Evolutionary conservation across 106 monocot species (phyloP), one percentile per base, ranked within the genome.

Genomic region (Narthecium ossifragum): DNA sequence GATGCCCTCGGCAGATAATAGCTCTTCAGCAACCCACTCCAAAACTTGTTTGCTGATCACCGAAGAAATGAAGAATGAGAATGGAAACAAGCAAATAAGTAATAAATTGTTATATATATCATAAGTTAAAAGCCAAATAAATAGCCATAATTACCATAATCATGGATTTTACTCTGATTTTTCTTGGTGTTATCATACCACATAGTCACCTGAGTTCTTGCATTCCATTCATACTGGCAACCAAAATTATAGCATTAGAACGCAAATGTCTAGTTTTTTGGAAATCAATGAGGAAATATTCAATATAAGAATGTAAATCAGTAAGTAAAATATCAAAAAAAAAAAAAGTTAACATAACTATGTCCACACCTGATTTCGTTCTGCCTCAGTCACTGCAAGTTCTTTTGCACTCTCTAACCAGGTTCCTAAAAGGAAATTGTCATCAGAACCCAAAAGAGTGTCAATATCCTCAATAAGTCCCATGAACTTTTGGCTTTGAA

Each of bases 191-290:
- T 89, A 59, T 98, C 96, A 70, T 74, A 98, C 90, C 90, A 98
- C 90, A 98, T 98, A 1, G 90, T 98, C 48, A 98, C 77, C 53
- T 90, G 96, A 21, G 96, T 98, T 68, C 96, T 86, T 47, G 96
- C 96, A 65, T 98, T 98, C 90, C 96, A 98, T 76, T 98, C 90
- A 65, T 81, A 90, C 96, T 94, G 67, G 27, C 66, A 17, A 54
- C 34, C 14, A 61, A 22, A 8, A 55, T 2, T 34, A 37, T 14
- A 31, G 20, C 21, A 27, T 41, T 12, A 27, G 28, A 21, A 37
- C 2, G 13, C 30, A 28, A 12, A 27, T 24, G 2, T 8, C 27
- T 12, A 13, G 1, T 12, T 12, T 27, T 53, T 8, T 39, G 30
- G 25, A 40, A 8, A 24, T 22, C 24, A 15, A 30, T 55, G 2